These are phyloP conservation scores for Boletellus sp. DNA, from an alignment of 768 basidiomycete species.

Conservation along the genomic window DNA sequence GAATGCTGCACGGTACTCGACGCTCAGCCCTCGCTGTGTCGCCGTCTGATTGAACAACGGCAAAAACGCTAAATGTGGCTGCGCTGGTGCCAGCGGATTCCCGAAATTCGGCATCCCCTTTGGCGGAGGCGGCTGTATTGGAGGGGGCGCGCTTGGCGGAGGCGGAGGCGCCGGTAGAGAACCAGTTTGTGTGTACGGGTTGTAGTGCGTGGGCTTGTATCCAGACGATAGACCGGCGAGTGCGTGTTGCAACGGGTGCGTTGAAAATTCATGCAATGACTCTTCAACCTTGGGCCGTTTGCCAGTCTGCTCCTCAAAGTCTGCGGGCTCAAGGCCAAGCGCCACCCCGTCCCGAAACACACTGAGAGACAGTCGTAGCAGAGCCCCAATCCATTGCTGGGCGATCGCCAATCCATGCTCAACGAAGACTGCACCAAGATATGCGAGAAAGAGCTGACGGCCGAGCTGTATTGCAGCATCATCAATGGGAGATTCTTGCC, in stretches of 20 bases:
- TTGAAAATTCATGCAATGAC: slow-evolving; percentile 29
- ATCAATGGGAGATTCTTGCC: slow-evolving; percentile 15
- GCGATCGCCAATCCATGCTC: slow-evolving; percentile 51
- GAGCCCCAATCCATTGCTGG: slow-evolving; percentile 53
- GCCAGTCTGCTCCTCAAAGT: slow-evolving; percentile 27
- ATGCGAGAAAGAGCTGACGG: slow-evolving; percentile 56
- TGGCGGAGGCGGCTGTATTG: slow-evolving; percentile 36
- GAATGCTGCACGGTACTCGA: slow-evolving; percentile 59
- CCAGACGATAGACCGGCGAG: slow-evolving; percentile 9
- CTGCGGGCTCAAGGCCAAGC: slow-evolving; percentile 19
- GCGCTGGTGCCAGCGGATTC: slow-evolving; percentile 64
- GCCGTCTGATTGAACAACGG: slow-evolving; percentile 75
- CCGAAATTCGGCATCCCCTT: slow-evolving; percentile 30
- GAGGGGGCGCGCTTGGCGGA: slow-evolving; percentile 30
- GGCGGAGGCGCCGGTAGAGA: slow-evolving; percentile 14
- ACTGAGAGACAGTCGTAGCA: slow-evolving; percentile 28
- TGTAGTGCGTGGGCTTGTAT: slow-evolving; percentile 29
- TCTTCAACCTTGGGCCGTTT: slow-evolving; percentile 32
- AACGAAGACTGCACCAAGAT: slow-evolving; percentile 60
- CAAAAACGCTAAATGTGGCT: slow-evolving; percentile 59
- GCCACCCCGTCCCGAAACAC: slow-evolving; percentile 14
- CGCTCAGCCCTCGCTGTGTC: slow-evolving; percentile 56
- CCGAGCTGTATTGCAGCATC: slow-evolving; percentile 43
- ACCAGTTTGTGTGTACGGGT: slow-evolving; percentile 23
- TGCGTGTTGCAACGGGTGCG: slow-evolving; percentile 23